Base-by-base conservation (phyloP, 345 rosid species). In the Citrus glauca region DNA sequence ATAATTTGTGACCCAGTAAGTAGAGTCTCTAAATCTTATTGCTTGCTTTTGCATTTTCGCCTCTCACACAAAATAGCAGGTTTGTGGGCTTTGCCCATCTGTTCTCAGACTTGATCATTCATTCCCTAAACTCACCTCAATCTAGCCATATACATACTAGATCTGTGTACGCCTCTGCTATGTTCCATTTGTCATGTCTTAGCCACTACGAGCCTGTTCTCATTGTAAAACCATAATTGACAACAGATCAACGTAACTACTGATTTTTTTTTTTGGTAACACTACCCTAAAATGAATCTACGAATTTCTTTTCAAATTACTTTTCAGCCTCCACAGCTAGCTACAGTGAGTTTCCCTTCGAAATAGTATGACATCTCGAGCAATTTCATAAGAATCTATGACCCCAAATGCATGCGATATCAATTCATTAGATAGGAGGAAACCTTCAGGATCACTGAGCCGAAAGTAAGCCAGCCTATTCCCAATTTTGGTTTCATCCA, bases 401-500 rank as follows among this genome's bases (percentile, higher is more conserved):
- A 79, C 82, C 38, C 86, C 77, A 78, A 96, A 96, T 11, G 97
- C 93, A 77, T 84, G 84, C 25, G 97, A 92, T 79, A 93, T 94
- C 87, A 90, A 81, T 80, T 96, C 97, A 64, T 94, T 96, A 4
- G 97, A 96, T 73, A 96, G 72, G 33, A 96, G 90, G 38, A 96
- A 94, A 73, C 99, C 99, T 74, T 92, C 97, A 19, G 97, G 99
- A 86, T 93, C 97, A 74, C 87, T 91, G 33, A 92, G 91, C 82
- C 90, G 82, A 68, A 92, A 85, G 80, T 86, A 88, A 55, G 89
- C 89, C 62, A 89, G 79, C 76, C 83, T 81, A 68, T 71, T 83
- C 16, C 81, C 82, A 57, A 83, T 85, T 74, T 79, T 79, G 27
- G 64, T 88, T 72, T 81, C 86, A 66, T 76, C 79, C 71, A 48